Conservation (phyloP, 768 basidiomycete species). For the Suillus plorans region DNA sequence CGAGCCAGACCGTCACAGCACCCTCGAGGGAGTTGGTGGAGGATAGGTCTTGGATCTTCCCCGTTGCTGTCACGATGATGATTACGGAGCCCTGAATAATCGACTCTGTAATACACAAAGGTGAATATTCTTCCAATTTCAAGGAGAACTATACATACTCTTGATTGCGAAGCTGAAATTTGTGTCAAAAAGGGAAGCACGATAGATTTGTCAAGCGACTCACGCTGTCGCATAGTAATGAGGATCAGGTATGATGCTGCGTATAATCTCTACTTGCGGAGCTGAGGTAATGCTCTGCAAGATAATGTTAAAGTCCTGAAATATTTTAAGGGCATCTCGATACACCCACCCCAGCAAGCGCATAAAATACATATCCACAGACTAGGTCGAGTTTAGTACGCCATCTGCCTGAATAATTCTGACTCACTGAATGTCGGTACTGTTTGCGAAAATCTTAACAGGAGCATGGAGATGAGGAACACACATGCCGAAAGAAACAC, state of each 20-base stretch:
- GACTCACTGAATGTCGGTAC: conserved; percentile 38
- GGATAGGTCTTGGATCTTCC: conserved; percentile 39
- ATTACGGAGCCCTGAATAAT: conserved; percentile 42
- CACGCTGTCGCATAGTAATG: conserved; percentile 41
- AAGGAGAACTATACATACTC: conserved; percentile 23
- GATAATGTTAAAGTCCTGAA: not conserved
- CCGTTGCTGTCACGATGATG: conserved; percentile 42
- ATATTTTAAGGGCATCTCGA: not conserved
- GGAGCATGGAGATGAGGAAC: conserved; percentile 42
- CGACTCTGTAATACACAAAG: conserved; percentile 29
- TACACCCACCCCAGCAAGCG: conserved; percentile 35
- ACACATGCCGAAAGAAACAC: conserved; percentile 40
- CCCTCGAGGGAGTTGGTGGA: conserved; percentile 35
- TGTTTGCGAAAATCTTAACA: conserved; percentile 38
- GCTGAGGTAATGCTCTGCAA: conserved; percentile 38
- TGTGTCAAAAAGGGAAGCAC: not conserved
- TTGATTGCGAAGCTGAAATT: conserved; percentile 39
- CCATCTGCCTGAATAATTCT: not conserved
- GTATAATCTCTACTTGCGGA: conserved; percentile 44
- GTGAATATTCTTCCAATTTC: not conserved
- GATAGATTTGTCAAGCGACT: conserved; percentile 6
- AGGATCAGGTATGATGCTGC: conserved; percentile 41
- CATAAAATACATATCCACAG: conserved; percentile 43
- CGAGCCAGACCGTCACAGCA: conserved; percentile 39
- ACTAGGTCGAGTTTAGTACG: conserved; percentile 20